Percentiles rank a stretch among this genome's conserved stretches.
Evolutionary conservation across 768 basidiomycete genomes (phyloP).

Genomic region (Pleurotus ostreatus): DNA sequence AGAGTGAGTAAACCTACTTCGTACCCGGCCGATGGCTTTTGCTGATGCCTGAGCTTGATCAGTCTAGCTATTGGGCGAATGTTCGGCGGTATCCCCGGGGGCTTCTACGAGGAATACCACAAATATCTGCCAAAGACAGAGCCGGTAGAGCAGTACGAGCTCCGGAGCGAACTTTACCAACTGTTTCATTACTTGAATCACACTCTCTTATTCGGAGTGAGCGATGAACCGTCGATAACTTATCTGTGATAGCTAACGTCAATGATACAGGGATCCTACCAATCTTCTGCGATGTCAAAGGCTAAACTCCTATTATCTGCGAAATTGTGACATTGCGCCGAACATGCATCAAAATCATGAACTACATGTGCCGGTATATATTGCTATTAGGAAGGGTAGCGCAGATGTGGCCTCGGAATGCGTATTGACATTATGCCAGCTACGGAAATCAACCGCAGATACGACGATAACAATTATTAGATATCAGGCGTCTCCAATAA

Average conservation of each 20-base stretch:
- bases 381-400: too few species aligned
- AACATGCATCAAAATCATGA: too few species aligned
- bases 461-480: too few species aligned
- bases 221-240: conserved; percentile 14
- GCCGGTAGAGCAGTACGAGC: conserved; percentile 59
- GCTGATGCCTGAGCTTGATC: background rate
- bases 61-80: conserved; percentile 78
- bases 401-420: too few species aligned
- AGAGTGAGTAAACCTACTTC: conserved; percentile 45
- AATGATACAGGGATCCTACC: background rate
- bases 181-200: conserved; percentile 83
- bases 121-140: conserved; percentile 56
- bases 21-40: background rate
- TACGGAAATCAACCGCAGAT: too few species aligned
- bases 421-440: too few species aligned
- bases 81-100: conserved; percentile 67
- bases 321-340: background rate
- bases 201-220: conserved; percentile 72
- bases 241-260: too few species aligned
- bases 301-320: background rate
- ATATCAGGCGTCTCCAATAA: too few species aligned
- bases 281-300: background rate
- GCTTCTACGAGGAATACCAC: conserved; percentile 68
- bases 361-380: too few species aligned
- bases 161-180: conserved; percentile 68